A percentile compares a stretch with the other conserved stretches of the same genome.
These are phyloP conservation scores for Castanea crenata DNA, from an alignment of 306 rosid genomes.

Conservation along the genomic window DNA sequence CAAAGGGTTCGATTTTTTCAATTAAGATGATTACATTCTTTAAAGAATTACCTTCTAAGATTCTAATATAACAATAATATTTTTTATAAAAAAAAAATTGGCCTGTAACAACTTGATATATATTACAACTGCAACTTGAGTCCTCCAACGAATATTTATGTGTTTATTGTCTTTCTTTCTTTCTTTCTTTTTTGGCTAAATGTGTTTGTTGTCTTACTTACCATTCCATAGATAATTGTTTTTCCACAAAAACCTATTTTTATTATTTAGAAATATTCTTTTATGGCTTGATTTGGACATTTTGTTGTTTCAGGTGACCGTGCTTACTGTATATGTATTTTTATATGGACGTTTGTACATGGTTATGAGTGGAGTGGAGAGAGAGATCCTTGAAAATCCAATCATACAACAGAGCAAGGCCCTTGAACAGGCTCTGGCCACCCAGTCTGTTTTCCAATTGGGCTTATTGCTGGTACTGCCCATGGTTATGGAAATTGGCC, in stretches of 20 bases:
- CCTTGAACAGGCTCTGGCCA: conserved; percentile 90
- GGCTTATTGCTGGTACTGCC: conserved; percentile 83
- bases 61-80: background rate
- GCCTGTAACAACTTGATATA: background rate
- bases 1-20: background rate
- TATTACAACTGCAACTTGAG: background rate
- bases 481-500: conserved; percentile 98
- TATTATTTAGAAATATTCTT: background rate
- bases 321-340: conserved; percentile 77
- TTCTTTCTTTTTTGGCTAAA: background rate
- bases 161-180: background rate
- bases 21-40: background rate
- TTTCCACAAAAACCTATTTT: background rate
- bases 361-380: conserved; percentile 96
- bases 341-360: conserved; percentile 86
- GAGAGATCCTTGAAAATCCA: conserved; percentile 62
- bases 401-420: conserved; percentile 60
- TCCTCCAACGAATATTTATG: background rate
- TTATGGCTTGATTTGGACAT: conserved; percentile 11
- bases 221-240: background rate
- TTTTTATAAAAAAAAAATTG: background rate
- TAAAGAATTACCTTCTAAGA: background rate
- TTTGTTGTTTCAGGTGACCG: conserved; percentile 66
- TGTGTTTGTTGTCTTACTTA: background rate
- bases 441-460: conserved; percentile 83